These are phyloP conservation scores for Jimgerdemannia flammicorona DNA, from an alignment of 192 early-diverging fungal genomes.

Conservation along the genomic window DNA sequence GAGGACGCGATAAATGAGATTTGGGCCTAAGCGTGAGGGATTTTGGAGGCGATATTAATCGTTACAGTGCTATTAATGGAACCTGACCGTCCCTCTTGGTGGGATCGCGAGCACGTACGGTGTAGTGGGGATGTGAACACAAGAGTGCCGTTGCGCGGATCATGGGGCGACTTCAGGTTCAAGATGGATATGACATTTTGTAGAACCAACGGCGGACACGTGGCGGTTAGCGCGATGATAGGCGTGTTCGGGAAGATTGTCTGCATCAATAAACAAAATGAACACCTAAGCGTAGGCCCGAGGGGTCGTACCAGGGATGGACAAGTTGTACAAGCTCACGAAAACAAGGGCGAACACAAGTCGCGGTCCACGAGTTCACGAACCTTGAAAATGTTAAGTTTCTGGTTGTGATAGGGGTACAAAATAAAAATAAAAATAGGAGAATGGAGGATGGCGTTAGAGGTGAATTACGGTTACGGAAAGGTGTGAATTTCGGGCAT, in stretches of 20 bases:
- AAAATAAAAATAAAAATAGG: constrained; percentile 8
- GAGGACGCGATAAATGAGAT: constrained; percentile 60
- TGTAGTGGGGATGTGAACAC: constrained; percentile 59
- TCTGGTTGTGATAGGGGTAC: constrained; percentile 12
- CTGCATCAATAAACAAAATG: background rate
- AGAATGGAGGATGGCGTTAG: background rate
- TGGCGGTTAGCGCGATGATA: constrained; percentile 80
- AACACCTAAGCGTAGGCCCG: background rate
- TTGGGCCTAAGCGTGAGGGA: constrained; percentile 27
- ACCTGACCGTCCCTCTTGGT: background rate
- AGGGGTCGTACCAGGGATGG: background rate
- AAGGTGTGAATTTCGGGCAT: too few species aligned
- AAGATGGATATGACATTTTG: constrained; percentile 48
- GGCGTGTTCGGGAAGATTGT: constrained; percentile 56
- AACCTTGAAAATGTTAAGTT: constrained; percentile 54
- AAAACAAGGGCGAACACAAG: constrained; percentile 21
- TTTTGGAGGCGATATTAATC: background rate
- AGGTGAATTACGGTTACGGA: background rate
- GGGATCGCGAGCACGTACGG: constrained; percentile 22
- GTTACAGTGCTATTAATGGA: too few species aligned
- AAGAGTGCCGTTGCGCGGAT: constrained; percentile 37
- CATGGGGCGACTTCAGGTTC: constrained; percentile 30
- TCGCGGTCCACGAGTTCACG: constrained; percentile 49
- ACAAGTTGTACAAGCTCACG: background rate
- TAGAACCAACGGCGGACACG: constrained; percentile 53